Evolutionary conservation across 768 basidiomycete species (phyloP), one percentile per base, ranked within the genome.

Genomic region (Fomitopsis pulvina): DNA sequence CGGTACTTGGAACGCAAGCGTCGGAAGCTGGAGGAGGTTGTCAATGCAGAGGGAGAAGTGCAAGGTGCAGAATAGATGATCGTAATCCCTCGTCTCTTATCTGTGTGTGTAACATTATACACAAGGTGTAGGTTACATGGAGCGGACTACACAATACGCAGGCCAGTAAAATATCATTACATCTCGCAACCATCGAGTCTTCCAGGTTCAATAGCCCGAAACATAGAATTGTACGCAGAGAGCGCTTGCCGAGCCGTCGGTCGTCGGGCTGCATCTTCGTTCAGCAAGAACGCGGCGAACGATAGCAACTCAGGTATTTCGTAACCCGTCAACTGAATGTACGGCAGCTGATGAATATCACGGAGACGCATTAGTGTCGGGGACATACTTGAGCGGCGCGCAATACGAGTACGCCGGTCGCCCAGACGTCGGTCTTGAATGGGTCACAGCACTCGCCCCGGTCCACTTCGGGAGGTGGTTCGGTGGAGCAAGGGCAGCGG

Each of bases 1-100:
- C 76, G 91, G 47, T 92, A 87, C 60, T 61, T 87, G 42, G 81
- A 83, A 61, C 72, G 93, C 59, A 96, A 96, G 70, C 79, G 85
- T 44, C 79, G 77, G 63, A 86, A 78, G 59, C 52, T 91, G 61
- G 88, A 91, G 58, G 58, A 61, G 42, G 59, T 34, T 1, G 51
- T 47, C 21, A 42, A 42, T 30, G 56, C 41, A 30, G 48, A 55
- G 21, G 47, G 46, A 11, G 50, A 37, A 7, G 18, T 18, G 14
- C 18, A 37, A 18, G 5, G 34, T 18, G n/a, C n/a, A n/a, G n/a
- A n/a, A n/a, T n/a, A n/a, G n/a, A n/a, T n/a, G n/a, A n/a, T n/a
- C n/a, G 34, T 37, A 37, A 16, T 37, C 14, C 5, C 18, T 12
- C 34, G 4, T 37, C 34, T 12, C 34, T 12, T 5, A 12, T 37